Conservation (phyloP, 768 basidiomycete species). For the Mycena olivaceomarginata region DNA sequence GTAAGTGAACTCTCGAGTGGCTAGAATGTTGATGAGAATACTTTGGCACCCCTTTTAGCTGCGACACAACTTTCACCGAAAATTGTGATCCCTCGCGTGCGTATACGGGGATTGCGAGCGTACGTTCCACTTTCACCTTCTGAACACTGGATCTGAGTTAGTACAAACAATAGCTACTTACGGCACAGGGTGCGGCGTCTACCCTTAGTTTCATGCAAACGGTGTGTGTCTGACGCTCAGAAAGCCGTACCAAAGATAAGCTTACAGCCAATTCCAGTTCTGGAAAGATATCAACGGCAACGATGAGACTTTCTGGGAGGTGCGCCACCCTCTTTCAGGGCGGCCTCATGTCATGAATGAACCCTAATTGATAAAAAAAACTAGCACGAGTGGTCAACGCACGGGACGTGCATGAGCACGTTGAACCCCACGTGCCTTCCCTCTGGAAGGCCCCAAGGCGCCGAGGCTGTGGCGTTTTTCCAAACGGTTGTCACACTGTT, state of each 20-base stretch:
- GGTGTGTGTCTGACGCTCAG: conserved; percentile 12
- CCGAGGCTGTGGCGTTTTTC: conserved; percentile 68
- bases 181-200: conserved; percentile 61
- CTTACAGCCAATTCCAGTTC: conserved; percentile 47
- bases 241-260: not conserved
- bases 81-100: conserved; percentile 66
- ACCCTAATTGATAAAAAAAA: conserved; percentile 38
- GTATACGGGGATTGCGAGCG: conserved; percentile 65
- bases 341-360: conserved; percentile 38
- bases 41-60: conserved; percentile 59
- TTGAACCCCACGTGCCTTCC: conserved; percentile 62
- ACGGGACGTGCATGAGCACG: conserved; percentile 64
- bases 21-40: conserved; percentile 50
- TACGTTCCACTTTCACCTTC: not conserved
- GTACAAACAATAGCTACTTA: conserved; percentile 59
- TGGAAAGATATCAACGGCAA: conserved; percentile 67
- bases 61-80: conserved; percentile 63
- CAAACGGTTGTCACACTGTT: conserved; percentile 59
- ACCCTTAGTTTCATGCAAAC: conserved; percentile 63
- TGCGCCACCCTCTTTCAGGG: conserved; percentile 56
- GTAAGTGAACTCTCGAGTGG: conserved; percentile 61
- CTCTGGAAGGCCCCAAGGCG: conserved; percentile 29
- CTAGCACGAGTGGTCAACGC: conserved; percentile 68
- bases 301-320: conserved; percentile 70
- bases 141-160: not conserved